phyloP scores from a whole-genome alignment of 495 filamentous ascomycete species.

The Podospora didyma region DNA sequence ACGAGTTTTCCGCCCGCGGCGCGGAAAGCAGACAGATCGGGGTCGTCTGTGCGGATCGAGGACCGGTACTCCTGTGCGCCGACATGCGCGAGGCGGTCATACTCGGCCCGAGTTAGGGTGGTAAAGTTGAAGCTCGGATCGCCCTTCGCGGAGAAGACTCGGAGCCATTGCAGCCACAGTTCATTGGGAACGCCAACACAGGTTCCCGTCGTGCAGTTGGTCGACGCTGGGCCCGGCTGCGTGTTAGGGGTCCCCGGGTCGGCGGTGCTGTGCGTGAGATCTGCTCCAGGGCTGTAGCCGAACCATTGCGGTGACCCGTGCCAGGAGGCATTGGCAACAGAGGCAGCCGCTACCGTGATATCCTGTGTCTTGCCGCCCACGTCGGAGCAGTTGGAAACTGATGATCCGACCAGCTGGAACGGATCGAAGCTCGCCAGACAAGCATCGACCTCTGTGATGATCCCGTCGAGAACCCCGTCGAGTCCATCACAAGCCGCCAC shows the following conservation, averaged over 20 bases:
- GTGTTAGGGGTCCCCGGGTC: not conserved
- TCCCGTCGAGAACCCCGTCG: slow-evolving; percentile 36
- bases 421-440: slow-evolving; percentile 25
- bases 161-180: slow-evolving; percentile 13
- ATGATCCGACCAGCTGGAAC: slow-evolving; percentile 15
- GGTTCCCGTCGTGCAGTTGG: slow-evolving; percentile 10
- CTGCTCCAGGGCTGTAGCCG: slow-evolving; percentile 16
- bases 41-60: slow-evolving; percentile 32
- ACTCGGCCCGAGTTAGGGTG: slow-evolving; percentile 15
- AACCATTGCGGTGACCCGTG: slow-evolving; percentile 15
- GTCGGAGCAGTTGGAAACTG: slow-evolving; percentile 8
- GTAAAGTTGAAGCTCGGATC: slow-evolving; percentile 4
- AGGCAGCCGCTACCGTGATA: slow-evolving; percentile 15
- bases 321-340: slow-evolving; percentile 29
- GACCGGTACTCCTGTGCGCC: slow-evolving; percentile 26
- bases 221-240: slow-evolving; percentile 16
- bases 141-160: slow-evolving; percentile 17
- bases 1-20: slow-evolving; percentile 40
- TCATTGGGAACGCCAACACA: slow-evolving; percentile 11
- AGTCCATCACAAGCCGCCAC: slow-evolving; percentile 33
- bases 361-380: not conserved
- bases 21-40: slow-evolving; percentile 37
- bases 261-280: slow-evolving; percentile 8
- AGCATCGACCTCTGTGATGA: slow-evolving; percentile 21
- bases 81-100: slow-evolving; percentile 24